A percentile compares a stretch with the other conserved stretches of the same genome.
These are phyloP conservation scores for Cystofilobasidium macerans DNA, from an alignment of 768 basidiomycete species.

Conservation along the genomic window DNA sequence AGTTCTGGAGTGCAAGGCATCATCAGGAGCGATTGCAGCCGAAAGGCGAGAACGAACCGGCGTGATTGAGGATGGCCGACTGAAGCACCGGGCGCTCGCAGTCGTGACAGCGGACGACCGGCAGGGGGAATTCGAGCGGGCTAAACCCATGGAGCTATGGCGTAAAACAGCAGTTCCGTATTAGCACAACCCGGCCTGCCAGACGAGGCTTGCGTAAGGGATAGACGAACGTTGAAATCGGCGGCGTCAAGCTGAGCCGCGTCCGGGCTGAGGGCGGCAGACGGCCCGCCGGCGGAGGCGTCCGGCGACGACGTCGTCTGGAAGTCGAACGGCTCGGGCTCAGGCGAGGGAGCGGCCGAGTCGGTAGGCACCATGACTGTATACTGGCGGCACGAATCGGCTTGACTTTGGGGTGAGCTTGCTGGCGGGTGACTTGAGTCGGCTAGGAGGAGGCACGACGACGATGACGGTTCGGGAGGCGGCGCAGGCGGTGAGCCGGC, in stretches of 20 bases:
- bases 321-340: conserved; percentile 4
- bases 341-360: neutral
- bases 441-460: too few species aligned
- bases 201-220: neutral
- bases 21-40: neutral
- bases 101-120: conserved; percentile 59
- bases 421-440: too few species aligned
- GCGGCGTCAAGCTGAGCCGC: conserved; percentile 7
- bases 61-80: conserved; percentile 63
- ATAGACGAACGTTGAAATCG: neutral
- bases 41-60: conserved; percentile 51
- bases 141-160: conserved; percentile 9
- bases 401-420: too few species aligned
- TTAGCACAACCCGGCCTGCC: neutral
- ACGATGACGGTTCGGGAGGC: too few species aligned
- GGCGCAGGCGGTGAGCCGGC: too few species aligned
- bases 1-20: too few species aligned
- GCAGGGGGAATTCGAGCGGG: conserved; percentile 13
- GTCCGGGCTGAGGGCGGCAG: neutral
- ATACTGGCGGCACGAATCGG: too few species aligned
- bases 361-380: neutral
- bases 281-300: neutral
- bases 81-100: conserved; percentile 71
- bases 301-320: neutral
- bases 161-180: neutral